Evolutionary conservation across 202 grass and related monocot genomes (phyloP).

Genomic region (Digitaria exilis): DNA sequence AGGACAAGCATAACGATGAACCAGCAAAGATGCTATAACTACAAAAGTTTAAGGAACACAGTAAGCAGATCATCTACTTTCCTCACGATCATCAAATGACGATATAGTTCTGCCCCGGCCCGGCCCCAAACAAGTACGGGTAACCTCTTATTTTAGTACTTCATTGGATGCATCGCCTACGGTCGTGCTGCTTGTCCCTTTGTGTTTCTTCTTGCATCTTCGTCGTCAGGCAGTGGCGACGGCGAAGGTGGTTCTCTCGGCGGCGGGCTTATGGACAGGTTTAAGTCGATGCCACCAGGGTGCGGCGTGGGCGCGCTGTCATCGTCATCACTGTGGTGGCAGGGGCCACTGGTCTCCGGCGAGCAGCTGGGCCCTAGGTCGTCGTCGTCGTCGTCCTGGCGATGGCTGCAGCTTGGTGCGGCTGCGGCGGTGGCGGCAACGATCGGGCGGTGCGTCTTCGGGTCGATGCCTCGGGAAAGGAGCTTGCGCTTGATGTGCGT

Average conservation of each 20-base stretch:
- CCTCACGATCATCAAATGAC: not conserved
- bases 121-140: not conserved
- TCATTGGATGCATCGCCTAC: not conserved
- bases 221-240: too few species aligned
- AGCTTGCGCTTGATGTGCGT: constrained; percentile 97
- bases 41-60: not conserved
- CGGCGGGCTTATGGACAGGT: not conserved
- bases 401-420: not conserved
- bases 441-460: constrained; percentile 62
- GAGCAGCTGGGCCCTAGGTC: constrained; percentile 27
- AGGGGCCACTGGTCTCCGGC: constrained; percentile 1
- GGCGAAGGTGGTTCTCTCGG: not conserved
- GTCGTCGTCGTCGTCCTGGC: not conserved
- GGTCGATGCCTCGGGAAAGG: constrained; percentile 66
- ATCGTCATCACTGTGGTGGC: constrained; percentile 40
- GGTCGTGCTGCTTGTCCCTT: not conserved
- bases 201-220: not conserved
- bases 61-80: not conserved
- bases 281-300: not conserved
- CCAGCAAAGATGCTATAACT: not conserved
- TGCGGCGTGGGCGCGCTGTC: not conserved
- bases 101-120: too few species aligned
- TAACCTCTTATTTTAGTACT: not conserved
- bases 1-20: not conserved
- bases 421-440: not conserved